phyloP scores from a whole-genome alignment of 352 stramenopile genomes.

The Globisporangium echinulatum region DNA sequence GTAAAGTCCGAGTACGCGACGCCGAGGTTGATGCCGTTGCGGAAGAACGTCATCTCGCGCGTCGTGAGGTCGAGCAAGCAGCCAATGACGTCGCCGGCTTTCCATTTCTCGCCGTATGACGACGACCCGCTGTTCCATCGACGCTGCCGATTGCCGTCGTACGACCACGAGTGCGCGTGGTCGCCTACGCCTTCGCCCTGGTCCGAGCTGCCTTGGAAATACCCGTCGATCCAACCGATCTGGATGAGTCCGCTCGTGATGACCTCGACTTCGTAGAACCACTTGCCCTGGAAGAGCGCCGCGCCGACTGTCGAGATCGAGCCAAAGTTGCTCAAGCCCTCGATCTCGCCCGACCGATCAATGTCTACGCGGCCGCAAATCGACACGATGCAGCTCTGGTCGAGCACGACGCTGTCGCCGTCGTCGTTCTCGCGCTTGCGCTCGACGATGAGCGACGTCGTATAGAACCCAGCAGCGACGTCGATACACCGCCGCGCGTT shows the following conservation, averaged over 20 bases:
- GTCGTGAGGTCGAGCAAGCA: conserved; percentile 82
- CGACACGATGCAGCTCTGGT: conserved; percentile 59
- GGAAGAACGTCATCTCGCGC: conserved; percentile 83
- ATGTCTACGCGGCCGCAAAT: conserved; percentile 84
- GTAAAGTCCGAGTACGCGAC: conserved; percentile 72
- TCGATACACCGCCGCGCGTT: conserved; percentile 71
- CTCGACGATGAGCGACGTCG: conserved; percentile 80
- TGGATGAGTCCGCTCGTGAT: conserved; percentile 89
- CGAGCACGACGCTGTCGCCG: conserved; percentile 40
- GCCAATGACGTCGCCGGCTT: conserved; percentile 87
- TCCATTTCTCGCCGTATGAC: conserved; percentile 89
- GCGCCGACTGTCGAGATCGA: conserved; percentile 77
- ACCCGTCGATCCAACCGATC: conserved; percentile 89
- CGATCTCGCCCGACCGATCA: conserved; percentile 78
- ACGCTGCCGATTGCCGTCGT: conserved; percentile 88
- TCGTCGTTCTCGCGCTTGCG: conserved; percentile 81
- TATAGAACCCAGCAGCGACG: conserved; percentile 84
- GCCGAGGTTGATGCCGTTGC: conserved; percentile 82
- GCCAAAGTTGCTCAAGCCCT: conserved; percentile 86
- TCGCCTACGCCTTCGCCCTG: conserved; percentile 90
- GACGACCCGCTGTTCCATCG: conserved; percentile 89
- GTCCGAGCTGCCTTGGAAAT: conserved; percentile 89
- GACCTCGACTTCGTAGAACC: conserved; percentile 93
- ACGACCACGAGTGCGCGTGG: conserved; percentile 90
- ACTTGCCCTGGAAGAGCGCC: conserved; percentile 77